Evolutionary conservation across 2,329 filamentous ascomycete species (phyloP).

Genomic region (Nannizzia gypsea): DNA sequence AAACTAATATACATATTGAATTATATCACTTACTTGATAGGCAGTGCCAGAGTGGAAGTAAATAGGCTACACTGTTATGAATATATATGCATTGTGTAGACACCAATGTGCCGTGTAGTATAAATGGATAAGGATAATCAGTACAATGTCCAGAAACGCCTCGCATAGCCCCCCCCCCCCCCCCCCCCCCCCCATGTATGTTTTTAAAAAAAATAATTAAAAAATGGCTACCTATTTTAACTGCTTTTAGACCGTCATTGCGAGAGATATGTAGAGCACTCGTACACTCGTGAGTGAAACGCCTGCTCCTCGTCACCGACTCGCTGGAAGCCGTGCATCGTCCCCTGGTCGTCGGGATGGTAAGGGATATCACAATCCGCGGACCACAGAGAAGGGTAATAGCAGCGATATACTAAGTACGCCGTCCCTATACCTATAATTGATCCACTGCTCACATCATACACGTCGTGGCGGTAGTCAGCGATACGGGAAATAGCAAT

Average conservation of each 20-base stretch:
- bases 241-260: no score
- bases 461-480: conserved; percentile 54
- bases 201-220: neutral
- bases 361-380: conserved; percentile 13
- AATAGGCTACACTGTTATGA: no score
- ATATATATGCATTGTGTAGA: no score
- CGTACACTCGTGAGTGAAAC: neutral
- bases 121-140: neutral
- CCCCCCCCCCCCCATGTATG: neutral
- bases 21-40: neutral
- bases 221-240: neutral
- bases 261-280: no score
- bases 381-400: conserved; percentile 38
- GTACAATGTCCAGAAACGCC: neutral
- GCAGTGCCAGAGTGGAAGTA: no score
- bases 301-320: conserved; percentile 14
- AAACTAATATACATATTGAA: neutral
- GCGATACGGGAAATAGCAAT: conserved; percentile 52
- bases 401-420: conserved; percentile 48
- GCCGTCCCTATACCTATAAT: conserved; percentile 44
- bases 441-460: conserved; percentile 47
- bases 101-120: neutral
- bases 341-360: conserved; percentile 5
- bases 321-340: conserved; percentile 7
- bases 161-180: neutral